Percentiles rank a stretch among this genome's conserved stretches.
Evolutionary conservation across 2,329 filamentous ascomycete species (phyloP).

Genomic region (Calonectria honghensis): DNA sequence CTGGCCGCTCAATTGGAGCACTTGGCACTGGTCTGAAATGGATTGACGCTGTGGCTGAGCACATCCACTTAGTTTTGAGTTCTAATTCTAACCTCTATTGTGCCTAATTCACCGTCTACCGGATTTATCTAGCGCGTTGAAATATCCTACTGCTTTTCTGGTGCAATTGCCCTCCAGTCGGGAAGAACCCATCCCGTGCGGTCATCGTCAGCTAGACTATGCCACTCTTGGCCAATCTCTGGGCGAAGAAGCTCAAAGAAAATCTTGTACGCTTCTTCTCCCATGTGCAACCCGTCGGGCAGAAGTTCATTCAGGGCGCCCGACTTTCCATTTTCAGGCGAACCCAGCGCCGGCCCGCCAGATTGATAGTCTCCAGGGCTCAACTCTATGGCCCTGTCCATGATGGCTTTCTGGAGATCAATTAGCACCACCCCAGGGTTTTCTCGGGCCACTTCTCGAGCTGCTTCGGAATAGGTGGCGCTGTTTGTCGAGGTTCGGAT

Average conservation of each 20-base stretch:
- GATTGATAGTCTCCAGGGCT: slow-evolving; percentile 74
- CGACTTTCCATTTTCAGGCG: slow-evolving; percentile 68
- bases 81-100: slow-evolving; percentile 11
- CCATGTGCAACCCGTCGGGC: slow-evolving; percentile 76
- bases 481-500: slow-evolving; percentile 69
- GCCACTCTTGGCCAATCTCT: slow-evolving; percentile 69
- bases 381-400: slow-evolving; percentile 79
- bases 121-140: not conserved
- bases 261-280: slow-evolving; percentile 71
- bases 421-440: slow-evolving; percentile 81
- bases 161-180: slow-evolving; percentile 65
- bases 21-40: not conserved
- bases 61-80: not conserved
- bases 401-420: slow-evolving; percentile 87
- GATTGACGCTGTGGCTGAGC: not conserved
- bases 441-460: slow-evolving; percentile 81
- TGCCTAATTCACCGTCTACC: not conserved
- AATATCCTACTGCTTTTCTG: not conserved
- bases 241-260: slow-evolving; percentile 69
- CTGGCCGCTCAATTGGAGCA: not conserved
- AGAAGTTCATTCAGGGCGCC: slow-evolving; percentile 72
- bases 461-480: slow-evolving; percentile 74
- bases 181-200: slow-evolving; percentile 67
- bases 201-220: slow-evolving; percentile 59
- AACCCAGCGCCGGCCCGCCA: slow-evolving; percentile 69